A percentile compares a stretch with the other conserved stretches of the same genome.
Evolutionary conservation across 106 monocot genomes (phyloP).

Genomic region (Phalaenopsis aphrodite): DNA sequence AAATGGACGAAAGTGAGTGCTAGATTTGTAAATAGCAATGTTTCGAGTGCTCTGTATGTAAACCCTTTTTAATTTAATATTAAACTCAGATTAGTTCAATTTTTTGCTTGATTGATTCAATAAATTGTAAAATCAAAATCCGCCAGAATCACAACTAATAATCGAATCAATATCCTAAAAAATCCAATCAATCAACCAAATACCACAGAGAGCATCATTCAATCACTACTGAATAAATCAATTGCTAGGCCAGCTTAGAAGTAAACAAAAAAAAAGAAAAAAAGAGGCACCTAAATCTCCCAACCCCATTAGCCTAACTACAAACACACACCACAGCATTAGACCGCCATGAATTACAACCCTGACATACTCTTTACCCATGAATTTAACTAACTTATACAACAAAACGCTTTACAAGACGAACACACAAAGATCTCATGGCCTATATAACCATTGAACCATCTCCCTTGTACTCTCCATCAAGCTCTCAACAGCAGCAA

Average conservation of each 20-base stretch:
- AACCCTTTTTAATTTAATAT: no score
- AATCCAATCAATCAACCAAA: no score
- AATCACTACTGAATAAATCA: background rate
- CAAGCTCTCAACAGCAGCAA: background rate
- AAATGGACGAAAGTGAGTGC: no score
- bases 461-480: background rate
- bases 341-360: background rate
- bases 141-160: no score
- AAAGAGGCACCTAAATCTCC: background rate
- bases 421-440: background rate
- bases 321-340: background rate
- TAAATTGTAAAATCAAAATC: no score
- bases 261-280: background rate
- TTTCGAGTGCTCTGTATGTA: no score
- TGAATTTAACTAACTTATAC: background rate
- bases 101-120: no score
- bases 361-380: background rate
- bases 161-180: no score
- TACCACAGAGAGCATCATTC: no score
- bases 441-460: background rate
- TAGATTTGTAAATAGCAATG: no score
- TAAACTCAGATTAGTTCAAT: no score
- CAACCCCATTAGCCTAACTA: background rate
- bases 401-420: background rate
- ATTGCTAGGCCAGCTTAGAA: background rate